Evolutionary conservation across 1,139 yeast genomes (phyloP), one percentile per base, ranked within the genome.

Genomic region (Scheffersomyces stambukii): DNA sequence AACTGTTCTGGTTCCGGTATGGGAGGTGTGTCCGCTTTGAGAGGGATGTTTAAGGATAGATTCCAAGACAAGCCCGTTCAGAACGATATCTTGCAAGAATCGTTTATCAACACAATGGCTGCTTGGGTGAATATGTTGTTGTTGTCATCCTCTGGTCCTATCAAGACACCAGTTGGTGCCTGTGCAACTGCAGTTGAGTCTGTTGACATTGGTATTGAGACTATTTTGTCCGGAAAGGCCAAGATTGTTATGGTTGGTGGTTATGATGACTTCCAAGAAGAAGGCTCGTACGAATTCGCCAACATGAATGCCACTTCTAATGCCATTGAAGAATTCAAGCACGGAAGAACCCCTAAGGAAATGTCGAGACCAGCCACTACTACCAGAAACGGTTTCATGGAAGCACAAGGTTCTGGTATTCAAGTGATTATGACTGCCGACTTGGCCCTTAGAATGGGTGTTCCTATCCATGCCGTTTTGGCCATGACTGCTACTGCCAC

Each of bases 1-100:
- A 91, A 91, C 77, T 88, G 97, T 74, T 83, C 96, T 30, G 98
- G 98, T 70, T 88, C 97, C 35, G 98, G 98, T 77, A 89, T 91
- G 95, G 98, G 98, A 65, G 98, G 98, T 81, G 94, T 89, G 45
- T 61, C 82, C 48, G 98, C 98, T 33, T 68, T 91, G 55, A 84
- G 94, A 63, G 96, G 96, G 48, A 91, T 91, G 97, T 91, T 88
- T 72, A 88, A 76, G 65, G 96, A 89, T 57, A 81, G 98, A 68
- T 89, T 71, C 68, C 70, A 77, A 46, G 98, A 91, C 56, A 73
- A 72, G 60, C 96, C 95, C 35, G 96, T 89, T 35, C 98, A 91
- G 70, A 91, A 85, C 56, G 98, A 91, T 64, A 82, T 91, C 47
- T 72, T 91, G 50, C 98, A 89, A 67, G 98, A 91, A 64, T 89